A percentile compares a stretch with the other conserved stretches of the same genome.
These are phyloP conservation scores for Mucor circinelloides DNA, from an alignment of 371 early-diverging fungal species.

Conservation along the genomic window DNA sequence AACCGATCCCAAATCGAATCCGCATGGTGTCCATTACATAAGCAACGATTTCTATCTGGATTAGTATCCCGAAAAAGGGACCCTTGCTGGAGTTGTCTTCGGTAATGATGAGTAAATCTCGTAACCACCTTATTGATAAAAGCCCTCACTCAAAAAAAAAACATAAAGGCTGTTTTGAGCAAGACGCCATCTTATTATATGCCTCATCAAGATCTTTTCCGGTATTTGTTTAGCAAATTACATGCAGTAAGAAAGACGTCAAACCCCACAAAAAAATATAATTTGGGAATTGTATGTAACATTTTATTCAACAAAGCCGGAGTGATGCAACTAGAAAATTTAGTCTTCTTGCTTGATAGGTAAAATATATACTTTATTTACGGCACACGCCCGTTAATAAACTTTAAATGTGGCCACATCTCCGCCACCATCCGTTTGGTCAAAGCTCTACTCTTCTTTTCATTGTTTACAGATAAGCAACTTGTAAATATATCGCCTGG, in stretches of 20 bases:
- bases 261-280: slow-evolving; percentile 2
- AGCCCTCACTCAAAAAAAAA: background rate
- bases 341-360: background rate
- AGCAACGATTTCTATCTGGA: background rate
- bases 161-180: background rate
- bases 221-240: background rate
- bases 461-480: background rate
- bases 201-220: background rate
- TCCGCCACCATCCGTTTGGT: slow-evolving; percentile 1
- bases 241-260: background rate
- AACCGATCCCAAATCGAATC: background rate
- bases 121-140: background rate
- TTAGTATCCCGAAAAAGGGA: background rate
- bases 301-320: background rate
- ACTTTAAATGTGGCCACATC: background rate
- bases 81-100: background rate
- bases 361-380: background rate
- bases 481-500: background rate
- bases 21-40: slow-evolving; percentile 1
- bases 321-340: background rate
- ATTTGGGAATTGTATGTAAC: background rate
- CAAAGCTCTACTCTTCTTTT: background rate
- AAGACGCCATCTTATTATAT: background rate
- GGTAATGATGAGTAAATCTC: background rate
- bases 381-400: background rate